phyloP scores from a whole-genome alignment of 1,139 yeast genomes.

The Saccharomycopsis hybrid region DNA sequence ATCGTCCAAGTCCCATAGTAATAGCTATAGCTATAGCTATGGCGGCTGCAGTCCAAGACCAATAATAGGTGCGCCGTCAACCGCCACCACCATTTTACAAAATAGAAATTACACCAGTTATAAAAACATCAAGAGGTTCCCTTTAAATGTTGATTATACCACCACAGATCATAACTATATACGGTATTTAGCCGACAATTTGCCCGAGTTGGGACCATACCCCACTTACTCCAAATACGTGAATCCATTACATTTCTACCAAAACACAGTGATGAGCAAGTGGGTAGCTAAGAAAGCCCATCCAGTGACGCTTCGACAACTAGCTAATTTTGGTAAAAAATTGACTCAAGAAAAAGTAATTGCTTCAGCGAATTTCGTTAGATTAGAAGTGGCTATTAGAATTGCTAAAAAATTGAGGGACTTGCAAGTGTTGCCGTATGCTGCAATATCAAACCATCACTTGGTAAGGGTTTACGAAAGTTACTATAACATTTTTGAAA shows the following conservation, averaged over 20 bases:
- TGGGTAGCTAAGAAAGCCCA: constrained; percentile 69
- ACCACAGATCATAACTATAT: constrained; percentile 25
- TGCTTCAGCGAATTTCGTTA: constrained; percentile 79
- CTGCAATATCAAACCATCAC: constrained; percentile 79
- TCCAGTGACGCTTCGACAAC: constrained; percentile 80
- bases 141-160: constrained; percentile 18
- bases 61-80: no score
- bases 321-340: constrained; percentile 83
- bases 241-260: constrained; percentile 69
- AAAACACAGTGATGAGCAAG: constrained; percentile 64
- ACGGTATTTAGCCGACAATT: constrained; percentile 24
- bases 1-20: no score
- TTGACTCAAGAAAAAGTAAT: constrained; percentile 74
- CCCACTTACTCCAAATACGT: constrained; percentile 27
- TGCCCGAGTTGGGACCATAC: constrained; percentile 27
- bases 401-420: constrained; percentile 75
- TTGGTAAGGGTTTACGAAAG: constrained; percentile 83
- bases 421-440: constrained; percentile 76
- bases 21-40: no score
- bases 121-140: constrained; percentile 5
- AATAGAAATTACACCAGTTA: neutral
- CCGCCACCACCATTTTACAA: neutral
- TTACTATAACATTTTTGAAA: constrained; percentile 80
- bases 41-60: no score
- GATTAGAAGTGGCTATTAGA: constrained; percentile 77